phyloP scores from a whole-genome alignment of 2,329 filamentous ascomycete species.

The Daldinia sp. region DNA sequence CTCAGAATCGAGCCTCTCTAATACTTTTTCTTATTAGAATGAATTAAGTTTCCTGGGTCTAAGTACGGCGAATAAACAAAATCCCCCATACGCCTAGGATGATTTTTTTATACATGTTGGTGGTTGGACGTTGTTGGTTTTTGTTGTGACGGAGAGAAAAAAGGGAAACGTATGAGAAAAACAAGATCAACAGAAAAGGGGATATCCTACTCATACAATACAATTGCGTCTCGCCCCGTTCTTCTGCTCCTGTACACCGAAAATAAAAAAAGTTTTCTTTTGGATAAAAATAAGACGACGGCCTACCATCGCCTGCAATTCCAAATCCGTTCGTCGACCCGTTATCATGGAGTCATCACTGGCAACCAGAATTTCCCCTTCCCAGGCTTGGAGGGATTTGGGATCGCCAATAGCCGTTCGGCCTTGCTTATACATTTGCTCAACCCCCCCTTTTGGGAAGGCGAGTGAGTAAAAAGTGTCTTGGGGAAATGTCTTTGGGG shows the following conservation, averaged over 20 bases:
- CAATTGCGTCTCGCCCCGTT: slow-evolving; percentile 17
- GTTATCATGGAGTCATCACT: slow-evolving; percentile 44
- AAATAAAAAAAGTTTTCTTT: slow-evolving; percentile 26
- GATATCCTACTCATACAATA: slow-evolving; percentile 58
- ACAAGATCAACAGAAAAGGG: slow-evolving; percentile 37
- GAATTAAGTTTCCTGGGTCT: slow-evolving; percentile 37
- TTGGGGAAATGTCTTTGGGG: slow-evolving; percentile 15
- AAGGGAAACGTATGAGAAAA: slow-evolving; percentile 16
- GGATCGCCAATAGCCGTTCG: slow-evolving; percentile 27
- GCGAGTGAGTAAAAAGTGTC: slow-evolving; percentile 16
- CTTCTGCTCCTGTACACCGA: slow-evolving; percentile 42
- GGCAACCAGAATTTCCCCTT: slow-evolving; percentile 34
- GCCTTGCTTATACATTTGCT: slow-evolving; percentile 39
- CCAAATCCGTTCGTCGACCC: slow-evolving; percentile 40
- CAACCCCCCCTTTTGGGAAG: slow-evolving; percentile 2
- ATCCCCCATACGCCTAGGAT: slow-evolving; percentile 30
- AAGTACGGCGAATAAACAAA: slow-evolving; percentile 17
- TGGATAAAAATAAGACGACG: slow-evolving; percentile 29
- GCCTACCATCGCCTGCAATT: slow-evolving; percentile 37
- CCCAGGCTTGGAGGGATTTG: slow-evolving; percentile 32
- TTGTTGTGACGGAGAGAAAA: slow-evolving; percentile 5
- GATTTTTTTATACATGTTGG: slow-evolving; percentile 27
- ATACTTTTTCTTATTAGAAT: slow-evolving; percentile 39
- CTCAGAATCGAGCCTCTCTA: slow-evolving; percentile 25
- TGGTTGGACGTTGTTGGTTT: slow-evolving; percentile 14